Evolutionary conservation across 257 asterid species (phyloP), one percentile per base, ranked within the genome.

Genomic region (Forsythia viridissima): DNA sequence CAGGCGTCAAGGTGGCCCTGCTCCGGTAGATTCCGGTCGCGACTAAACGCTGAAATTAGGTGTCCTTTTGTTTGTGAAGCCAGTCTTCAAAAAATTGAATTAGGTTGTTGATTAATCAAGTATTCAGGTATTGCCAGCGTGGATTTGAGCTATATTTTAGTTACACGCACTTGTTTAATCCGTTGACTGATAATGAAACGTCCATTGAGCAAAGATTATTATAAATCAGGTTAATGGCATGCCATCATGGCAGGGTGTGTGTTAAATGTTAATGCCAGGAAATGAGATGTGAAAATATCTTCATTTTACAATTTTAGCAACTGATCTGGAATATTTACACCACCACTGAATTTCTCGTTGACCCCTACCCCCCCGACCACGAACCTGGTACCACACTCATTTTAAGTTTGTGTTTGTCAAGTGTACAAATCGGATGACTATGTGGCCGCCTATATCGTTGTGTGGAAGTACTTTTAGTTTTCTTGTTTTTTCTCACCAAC

Each of bases 1-100:
- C 87, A 85, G 87, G 79, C 83, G 91, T 74, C 89, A 82, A 81
- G 84, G 85, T 78, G 88, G 91, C 71, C 74, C 83, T 72, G 73
- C 59, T 69, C 84, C 81, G 78, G 84, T 81, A 59, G 86, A 81
- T 70, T 81, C 92, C 70, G 84, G 82, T 83, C 77, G 75, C 79
- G 15, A 61, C 51, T 89, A 86, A 89, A 84, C 65, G 80, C 73
- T 82, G 76, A 70, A 68, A 66, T 73, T 75, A 80, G 79, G 69
- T 79, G 66, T 80, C 74, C 39, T 80, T 67, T 72, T 37, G 74
- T 77, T 77, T 73, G 24, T 79, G 80, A 74, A 51, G 61, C 81
- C 78, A 52, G 69, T 73, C 83, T 79, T 79, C 87, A 82, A 69
- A 69, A 69, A 70, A 71, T 70, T 55, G 77, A 46, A 77, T 78